phyloP scores from a whole-genome alignment of 2,329 filamentous ascomycete species.

The Trichoderma aggressivum region DNA sequence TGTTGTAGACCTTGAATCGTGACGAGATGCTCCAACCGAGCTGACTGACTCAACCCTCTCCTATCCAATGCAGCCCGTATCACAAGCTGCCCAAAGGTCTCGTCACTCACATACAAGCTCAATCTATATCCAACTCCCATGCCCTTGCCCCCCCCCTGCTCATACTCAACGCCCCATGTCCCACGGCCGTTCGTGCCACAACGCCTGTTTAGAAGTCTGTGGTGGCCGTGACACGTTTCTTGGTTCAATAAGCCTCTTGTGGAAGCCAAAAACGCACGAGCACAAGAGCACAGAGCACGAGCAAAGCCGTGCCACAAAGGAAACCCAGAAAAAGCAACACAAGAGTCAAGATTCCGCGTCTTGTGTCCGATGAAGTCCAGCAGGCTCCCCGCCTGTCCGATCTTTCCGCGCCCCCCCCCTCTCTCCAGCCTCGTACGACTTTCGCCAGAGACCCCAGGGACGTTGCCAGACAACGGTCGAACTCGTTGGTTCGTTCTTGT shows the following conservation, averaged over 20 bases:
- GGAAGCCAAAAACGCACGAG: not conserved
- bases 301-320: not conserved
- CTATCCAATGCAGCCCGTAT: not conserved
- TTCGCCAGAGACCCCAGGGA: not conserved
- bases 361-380: slow-evolving; percentile 20
- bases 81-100: not conserved
- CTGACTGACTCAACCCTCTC: not conserved
- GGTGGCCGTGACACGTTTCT: slow-evolving; percentile 8
- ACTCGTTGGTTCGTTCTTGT: not conserved
- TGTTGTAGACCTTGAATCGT: not conserved
- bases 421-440: slow-evolving; percentile 12
- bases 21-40: not conserved
- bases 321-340: slow-evolving; percentile 11
- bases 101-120: not conserved
- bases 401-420: slow-evolving; percentile 11
- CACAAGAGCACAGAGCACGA: not conserved
- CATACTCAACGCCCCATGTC: not conserved
- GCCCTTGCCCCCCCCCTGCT: not conserved
- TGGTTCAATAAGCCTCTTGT: slow-evolving; percentile 2
- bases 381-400: slow-evolving; percentile 19
- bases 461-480: not conserved
- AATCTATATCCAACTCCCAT: not conserved
- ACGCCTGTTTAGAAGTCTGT: not conserved
- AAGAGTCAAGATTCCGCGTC: slow-evolving; percentile 16
- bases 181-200: not conserved